phyloP scores from a whole-genome alignment of 2,329 filamentous ascomycete genomes.

The Fusarium concolor region DNA sequence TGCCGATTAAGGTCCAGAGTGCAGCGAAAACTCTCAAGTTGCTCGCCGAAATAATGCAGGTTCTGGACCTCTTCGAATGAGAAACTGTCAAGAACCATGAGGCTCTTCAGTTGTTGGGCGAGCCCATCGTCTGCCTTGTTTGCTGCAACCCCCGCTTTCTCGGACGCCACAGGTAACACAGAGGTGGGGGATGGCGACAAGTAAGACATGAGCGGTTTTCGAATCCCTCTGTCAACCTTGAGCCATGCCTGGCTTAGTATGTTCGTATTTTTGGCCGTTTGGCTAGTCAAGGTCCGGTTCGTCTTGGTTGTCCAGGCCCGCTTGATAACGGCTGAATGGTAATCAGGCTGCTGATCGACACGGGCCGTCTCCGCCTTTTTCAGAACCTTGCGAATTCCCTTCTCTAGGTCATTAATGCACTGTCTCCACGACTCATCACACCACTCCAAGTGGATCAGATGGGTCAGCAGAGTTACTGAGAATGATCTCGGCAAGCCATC shows the following conservation, averaged over 20 bases:
- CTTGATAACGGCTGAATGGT: no score
- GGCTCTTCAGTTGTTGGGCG: neutral
- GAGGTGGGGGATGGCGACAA: neutral
- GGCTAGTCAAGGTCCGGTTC: no score
- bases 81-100: constrained; percentile 16
- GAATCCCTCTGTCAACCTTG: neutral
- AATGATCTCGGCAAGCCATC: neutral
- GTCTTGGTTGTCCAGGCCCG: no score
- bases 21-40: constrained; percentile 8
- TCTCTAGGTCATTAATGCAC: neutral
- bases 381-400: neutral
- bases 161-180: neutral
- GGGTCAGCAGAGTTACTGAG: neutral
- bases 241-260: no score
- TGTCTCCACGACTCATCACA: neutral
- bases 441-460: neutral
- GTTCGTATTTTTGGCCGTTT: no score
- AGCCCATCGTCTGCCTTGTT: neutral
- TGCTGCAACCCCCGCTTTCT: neutral
- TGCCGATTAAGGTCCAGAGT: constrained; percentile 23
- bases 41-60: constrained; percentile 8
- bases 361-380: neutral
- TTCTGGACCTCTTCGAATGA: constrained; percentile 7
- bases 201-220: neutral
- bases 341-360: neutral